Evolutionary conservation across 352 stramenopile species (phyloP), one percentile per base, ranked within the genome.

Genomic region (Phytophthora tentaculata): DNA sequence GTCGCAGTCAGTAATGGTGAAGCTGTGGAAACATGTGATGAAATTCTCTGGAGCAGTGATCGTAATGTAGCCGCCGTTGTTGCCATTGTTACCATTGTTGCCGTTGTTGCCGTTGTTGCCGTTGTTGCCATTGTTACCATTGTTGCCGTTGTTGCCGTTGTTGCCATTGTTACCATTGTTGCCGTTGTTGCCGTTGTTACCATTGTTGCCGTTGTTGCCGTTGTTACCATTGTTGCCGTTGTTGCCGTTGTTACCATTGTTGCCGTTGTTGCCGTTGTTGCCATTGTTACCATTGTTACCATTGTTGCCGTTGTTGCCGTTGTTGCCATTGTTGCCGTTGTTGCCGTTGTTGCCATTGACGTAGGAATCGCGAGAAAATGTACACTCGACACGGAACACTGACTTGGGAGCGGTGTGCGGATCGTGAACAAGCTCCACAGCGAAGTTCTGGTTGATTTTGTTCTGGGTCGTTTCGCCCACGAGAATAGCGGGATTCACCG

Each of bases 1-100:
- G 4, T 84, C 74, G 52, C 85, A 93, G 57, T 90, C 83, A 6
- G 63, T 74, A 39, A 91, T 63, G 5, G 45, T 57, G 44, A 93
- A 84, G 2, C 56, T 49, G 24, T 77, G 60, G 29, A 32, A 9
- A 53, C 82, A 91, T 14, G 61, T 68, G 37, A 85, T 64, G n/a
- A 51, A 13, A 17, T 75, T 53, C n/a, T 57, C 51, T 0, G 51
- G 14, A 3, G 22, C 16, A 20, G 28, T 37, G 12, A 20, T 5
- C 13, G 17, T 19, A n/a, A 19, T 6, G 20, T 17, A n/a, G 20
- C 20, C 20, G 8, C 20, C 20, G 20, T 26, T 26, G 14, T 51
- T 51, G 19, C 44, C 44, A 26, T 51, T 26, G 19, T 26, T 26
- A 23, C 17, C 17, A 8, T 23, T 23, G 22, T 49, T 23, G 17